phyloP scores from a whole-genome alignment of 2,329 filamentous ascomycete species.

The Colletotrichum spinosum region DNA sequence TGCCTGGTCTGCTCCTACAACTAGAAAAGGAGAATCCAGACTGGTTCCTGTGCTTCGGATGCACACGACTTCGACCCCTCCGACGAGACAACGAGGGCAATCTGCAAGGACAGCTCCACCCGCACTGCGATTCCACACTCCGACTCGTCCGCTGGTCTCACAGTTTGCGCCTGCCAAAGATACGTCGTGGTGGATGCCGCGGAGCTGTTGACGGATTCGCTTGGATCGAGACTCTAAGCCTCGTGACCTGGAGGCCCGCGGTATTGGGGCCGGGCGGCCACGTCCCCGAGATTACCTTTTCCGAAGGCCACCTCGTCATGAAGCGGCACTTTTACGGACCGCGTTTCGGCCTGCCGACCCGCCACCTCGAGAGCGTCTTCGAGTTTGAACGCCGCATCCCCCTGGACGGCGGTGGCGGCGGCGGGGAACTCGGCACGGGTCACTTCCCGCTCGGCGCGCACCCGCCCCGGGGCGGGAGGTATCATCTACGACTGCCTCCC shows the following conservation, averaged over 20 bases:
- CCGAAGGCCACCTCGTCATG: conserved; percentile 8
- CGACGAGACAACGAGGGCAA: not conserved
- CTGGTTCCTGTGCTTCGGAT: conserved; percentile 11
- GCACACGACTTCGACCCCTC: not conserved
- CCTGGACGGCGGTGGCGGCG: not conserved
- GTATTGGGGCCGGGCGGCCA: not conserved
- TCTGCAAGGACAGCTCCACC: conserved; percentile 9
- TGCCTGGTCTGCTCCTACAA: not conserved
- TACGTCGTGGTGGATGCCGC: not conserved
- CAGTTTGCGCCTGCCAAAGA: not conserved
- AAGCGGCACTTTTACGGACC: conserved; percentile 12
- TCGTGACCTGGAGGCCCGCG: not conserved
- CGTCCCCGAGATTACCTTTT: not conserved
- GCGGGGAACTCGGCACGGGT: not conserved
- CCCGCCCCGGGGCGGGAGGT: not conserved
- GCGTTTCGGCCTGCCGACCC: not conserved
- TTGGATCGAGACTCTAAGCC: not conserved
- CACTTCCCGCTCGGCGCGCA: not conserved
- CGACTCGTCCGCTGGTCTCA: not conserved
- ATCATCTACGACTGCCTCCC: conserved; percentile 2
- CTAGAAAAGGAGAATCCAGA: not conserved
- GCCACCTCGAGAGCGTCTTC: not conserved
- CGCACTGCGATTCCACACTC: not conserved
- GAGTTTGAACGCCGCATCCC: not conserved
- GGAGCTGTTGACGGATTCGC: not conserved